Conservation (phyloP, 31 red algal genomes). For the Odonthalia washingtoniensis region DNA sequence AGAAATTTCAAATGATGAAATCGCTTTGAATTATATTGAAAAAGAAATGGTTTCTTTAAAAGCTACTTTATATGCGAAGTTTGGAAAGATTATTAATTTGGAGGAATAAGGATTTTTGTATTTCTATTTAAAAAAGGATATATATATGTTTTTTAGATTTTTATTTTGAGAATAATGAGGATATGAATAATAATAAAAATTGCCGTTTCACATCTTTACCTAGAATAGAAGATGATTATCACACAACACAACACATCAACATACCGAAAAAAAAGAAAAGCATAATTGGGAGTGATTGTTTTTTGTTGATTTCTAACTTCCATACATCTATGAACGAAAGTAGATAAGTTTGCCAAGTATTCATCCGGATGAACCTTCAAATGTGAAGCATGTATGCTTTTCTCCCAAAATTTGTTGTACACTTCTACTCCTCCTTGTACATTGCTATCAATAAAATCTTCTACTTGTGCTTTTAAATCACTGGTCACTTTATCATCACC, state of each 20-base stretch:
- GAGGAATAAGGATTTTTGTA: conserved; percentile 42
- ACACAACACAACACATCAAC: neutral
- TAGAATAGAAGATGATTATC: neutral
- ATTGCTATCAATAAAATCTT: conserved; percentile 91
- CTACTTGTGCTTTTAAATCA: conserved; percentile 74
- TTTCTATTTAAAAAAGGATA: neutral
- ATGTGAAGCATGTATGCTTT: conserved; percentile 81
- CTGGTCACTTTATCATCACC: conserved; percentile 89
- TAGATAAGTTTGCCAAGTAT: conserved; percentile 76
- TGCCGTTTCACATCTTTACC: neutral
- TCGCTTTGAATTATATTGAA: conserved; percentile 34
- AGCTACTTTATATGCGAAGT: conserved; percentile 76
- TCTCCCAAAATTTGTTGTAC: conserved; percentile 95
- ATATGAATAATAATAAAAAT: too few relatives aligned
- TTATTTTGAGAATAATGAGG: too few relatives aligned
- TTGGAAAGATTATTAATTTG: conserved; percentile 81
- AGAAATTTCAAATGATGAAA: conserved; percentile 43
- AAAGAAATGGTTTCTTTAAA: conserved; percentile 63
- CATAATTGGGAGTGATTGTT: too few relatives aligned
- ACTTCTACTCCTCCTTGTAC: conserved; percentile 87
- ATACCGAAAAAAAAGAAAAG: neutral
- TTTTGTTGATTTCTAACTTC: conserved; percentile 40
- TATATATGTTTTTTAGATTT: too few relatives aligned
- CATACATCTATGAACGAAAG: conserved; percentile 85
- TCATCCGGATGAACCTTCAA: conserved; percentile 93